Percentiles rank a stretch among this genome's conserved stretches.
These are phyloP conservation scores for Volvariella volvacea DNA, from an alignment of 1,284 basidiomycete species.

Conservation along the genomic window DNA sequence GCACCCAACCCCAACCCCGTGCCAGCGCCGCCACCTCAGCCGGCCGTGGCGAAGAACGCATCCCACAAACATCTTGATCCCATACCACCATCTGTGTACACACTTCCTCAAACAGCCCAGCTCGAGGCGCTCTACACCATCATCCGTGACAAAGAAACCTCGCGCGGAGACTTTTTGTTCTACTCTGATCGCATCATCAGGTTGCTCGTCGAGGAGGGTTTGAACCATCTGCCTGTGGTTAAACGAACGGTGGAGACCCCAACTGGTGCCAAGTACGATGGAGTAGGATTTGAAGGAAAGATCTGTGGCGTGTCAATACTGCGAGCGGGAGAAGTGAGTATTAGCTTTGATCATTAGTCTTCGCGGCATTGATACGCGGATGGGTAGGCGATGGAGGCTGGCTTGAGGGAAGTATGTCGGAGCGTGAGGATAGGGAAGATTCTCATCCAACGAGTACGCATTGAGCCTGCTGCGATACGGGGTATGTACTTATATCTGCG, in stretches of 20 bases:
- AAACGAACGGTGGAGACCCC: slow-evolving; percentile 79
- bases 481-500: no score
- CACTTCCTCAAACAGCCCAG: slow-evolving; percentile 82
- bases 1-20: no score
- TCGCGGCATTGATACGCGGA: neutral
- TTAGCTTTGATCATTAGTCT: neutral
- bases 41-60: no score
- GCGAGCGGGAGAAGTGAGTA: slow-evolving; percentile 72
- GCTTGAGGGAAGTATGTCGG: slow-evolving; percentile 90
- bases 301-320: slow-evolving; percentile 95
- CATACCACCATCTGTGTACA: slow-evolving; percentile 77
- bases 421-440: slow-evolving; percentile 91
- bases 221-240: slow-evolving; percentile 93
- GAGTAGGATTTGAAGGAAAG: slow-evolving; percentile 89
- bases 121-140: slow-evolving; percentile 96
- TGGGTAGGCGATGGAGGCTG: slow-evolving; percentile 84
- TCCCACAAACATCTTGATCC: slow-evolving; percentile 20
- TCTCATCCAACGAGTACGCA: slow-evolving; percentile 79
- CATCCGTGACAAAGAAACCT: slow-evolving; percentile 83
- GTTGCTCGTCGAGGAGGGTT: slow-evolving; percentile 76
- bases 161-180: slow-evolving; percentile 93
- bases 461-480: no score
- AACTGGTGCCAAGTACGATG: slow-evolving; percentile 78
- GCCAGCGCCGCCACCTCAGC: no score
- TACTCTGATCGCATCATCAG: slow-evolving; percentile 83